Base-by-base conservation (phyloP, 2,329 filamentous ascomycete species). In the Fusarium ambrosium region DNA sequence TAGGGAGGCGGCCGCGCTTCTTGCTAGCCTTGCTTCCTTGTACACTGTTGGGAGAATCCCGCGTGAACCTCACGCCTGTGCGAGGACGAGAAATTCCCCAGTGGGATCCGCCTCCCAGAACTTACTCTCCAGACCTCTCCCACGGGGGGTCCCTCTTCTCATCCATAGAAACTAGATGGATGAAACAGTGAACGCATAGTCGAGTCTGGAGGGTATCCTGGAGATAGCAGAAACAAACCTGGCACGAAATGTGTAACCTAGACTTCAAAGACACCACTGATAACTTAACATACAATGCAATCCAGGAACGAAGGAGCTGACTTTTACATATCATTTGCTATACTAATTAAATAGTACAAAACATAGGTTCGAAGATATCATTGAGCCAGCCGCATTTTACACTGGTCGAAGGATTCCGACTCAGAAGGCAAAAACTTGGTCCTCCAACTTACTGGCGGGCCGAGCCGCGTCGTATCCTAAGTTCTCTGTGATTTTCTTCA, bases 391-490 rank as follows among this genome's bases (percentile, higher is more conserved):
- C n/a, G 14, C 16, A 14, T 39, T 6, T 39, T 59, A 8, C 34
- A 16, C 34, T 39, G 18, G 22, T 1, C 14, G 20, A 41, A 22
- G 6, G 9, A 13, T 39, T 39, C 6, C 4, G 16, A 18, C 6
- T 43, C 82, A 85, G 86, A 98, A 98, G 81, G 94, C 95, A 87
- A 98, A 98, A 77, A 98, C 94, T 85, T 98, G 96, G 84, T 98
- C 96, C 81, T 95, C 93, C 64, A 98, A 91, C 90, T 98, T 98
- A 91, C 95, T 98, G 78, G 98, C 95, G 36, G 95, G 94, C 70
- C 92, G 90, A 41, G 96, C 93, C 89, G 98, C 98, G 80, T 94
- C 89, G 87, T 93, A 98, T 66, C 96, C 96, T 11, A 98, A 89
- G 71, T 90, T 88, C 85, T 97, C 94, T 56, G 95, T 92, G 6